These are phyloP conservation scores for Danielia oregonensis DNA, from an alignment of 805 yeast genomes.

Conservation along the genomic window DNA sequence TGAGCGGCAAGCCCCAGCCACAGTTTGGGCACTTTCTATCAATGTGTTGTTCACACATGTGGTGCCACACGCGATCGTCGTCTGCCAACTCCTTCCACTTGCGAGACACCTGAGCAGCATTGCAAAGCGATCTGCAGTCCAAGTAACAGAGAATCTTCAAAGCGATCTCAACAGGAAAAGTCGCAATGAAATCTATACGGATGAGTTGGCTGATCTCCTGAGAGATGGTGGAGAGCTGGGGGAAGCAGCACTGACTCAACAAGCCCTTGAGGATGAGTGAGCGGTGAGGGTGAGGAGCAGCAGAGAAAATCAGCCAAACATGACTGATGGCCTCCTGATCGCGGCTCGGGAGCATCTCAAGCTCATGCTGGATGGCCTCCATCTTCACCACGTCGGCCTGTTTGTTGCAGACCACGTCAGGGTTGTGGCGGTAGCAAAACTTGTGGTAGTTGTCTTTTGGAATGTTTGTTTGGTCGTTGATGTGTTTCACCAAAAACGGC, in stretches of 20 bases:
- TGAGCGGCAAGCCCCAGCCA: conserved; percentile 97
- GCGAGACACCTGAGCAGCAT: conserved; percentile 87
- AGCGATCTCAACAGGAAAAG: conserved; percentile 82
- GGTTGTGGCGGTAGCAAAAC: conserved; percentile 92
- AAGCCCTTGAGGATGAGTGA: conserved; percentile 78
- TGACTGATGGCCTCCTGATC: conserved; percentile 78
- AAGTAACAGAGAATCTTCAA: conserved; percentile 81
- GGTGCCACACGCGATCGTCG: conserved; percentile 96
- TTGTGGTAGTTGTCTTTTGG: conserved; percentile 54
- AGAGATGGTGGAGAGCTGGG: conserved; percentile 83
- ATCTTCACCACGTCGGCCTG: conserved; percentile 61
- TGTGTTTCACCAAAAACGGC: conserved; percentile 39
- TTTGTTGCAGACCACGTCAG: conserved; percentile 73
- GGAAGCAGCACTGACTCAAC: conserved; percentile 88
- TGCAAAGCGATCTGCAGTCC: conserved; percentile 90
- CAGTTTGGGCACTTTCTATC: conserved; percentile 97
- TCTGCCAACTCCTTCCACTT: conserved; percentile 89
- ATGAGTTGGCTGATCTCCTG: conserved; percentile 76
- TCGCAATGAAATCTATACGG: conserved; percentile 81
- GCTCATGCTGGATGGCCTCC: conserved; percentile 55
- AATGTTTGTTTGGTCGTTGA: conserved; percentile 38
- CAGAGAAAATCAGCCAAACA: conserved; percentile 80
- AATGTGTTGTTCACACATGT: conserved; percentile 97
- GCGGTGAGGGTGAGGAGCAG: conserved; percentile 65
- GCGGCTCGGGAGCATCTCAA: conserved; percentile 58